Base-by-base conservation (phyloP, 257 asterid species). In the Primulina eburnea region DNA sequence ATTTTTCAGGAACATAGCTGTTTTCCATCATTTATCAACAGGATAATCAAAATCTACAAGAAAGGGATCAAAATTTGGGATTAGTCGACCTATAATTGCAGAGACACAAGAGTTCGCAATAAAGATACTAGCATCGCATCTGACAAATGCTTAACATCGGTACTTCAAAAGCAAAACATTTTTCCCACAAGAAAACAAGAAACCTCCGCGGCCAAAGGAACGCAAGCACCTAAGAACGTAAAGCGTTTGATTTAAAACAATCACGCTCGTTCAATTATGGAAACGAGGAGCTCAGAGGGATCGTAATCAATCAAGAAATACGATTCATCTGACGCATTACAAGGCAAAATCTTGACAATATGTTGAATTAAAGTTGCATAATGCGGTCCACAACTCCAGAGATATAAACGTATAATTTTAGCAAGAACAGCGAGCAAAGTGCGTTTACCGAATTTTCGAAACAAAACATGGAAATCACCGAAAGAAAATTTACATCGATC, bases 21-120 rank as follows among this genome's bases (percentile, higher is more conserved):
- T 34, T 62, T 43, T 79, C 81, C 84, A 75, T 77, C 18, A 60
- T 43, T 35, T 33, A 68, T 61, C 75, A 71, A 71, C 76, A 26
- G 32, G 70, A 78, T 37, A 71, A 43, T 32, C 50, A 62, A 8
- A 21, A 56, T 69, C 32, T 67, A 38, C 50, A 38, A 11, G 4
- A 38, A 0, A 40, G 62, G 17, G 20, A 62, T 43, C 3, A 26
- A 50, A 67, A 4, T 30, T 68, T 21, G 29, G n/a, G 67, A 34
- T 16, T 65, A 18, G 35, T 58, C 68, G 60, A 64, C 83, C 71
- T 67, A 61, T 9, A 65, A 38, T 53, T 57, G n/a, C 50, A 53
- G 20, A 66, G 30, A 26, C 29, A 9, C 16, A 58, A 17, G 67
- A 29, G 37, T 73, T 11, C 62, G 29, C 40, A 29, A 28, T 35